phyloP scores from a whole-genome alignment of 1,284 basidiomycete genomes.

The Baeospora myosura region DNA sequence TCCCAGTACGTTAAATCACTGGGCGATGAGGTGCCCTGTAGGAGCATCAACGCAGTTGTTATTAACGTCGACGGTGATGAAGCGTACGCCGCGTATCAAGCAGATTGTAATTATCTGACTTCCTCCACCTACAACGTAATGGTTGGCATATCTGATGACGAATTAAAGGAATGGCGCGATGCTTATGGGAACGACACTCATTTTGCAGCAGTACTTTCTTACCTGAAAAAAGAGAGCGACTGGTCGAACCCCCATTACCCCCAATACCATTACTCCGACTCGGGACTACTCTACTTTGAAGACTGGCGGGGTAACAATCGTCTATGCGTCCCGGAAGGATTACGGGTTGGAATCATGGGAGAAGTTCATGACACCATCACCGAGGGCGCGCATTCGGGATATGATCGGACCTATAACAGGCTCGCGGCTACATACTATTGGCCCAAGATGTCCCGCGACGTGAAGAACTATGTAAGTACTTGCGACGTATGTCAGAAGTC shows the following conservation, averaged over 20 bases:
- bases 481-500: constrained; percentile 27
- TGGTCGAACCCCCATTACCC: constrained; percentile 7
- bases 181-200: background rate
- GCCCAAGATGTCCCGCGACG: constrained; percentile 16
- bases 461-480: constrained; percentile 15
- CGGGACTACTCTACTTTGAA: constrained; percentile 10
- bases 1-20: background rate
- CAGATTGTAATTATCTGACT: background rate
- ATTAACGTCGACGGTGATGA: background rate
- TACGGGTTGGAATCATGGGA: constrained; percentile 1
- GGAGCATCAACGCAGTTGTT: too few species aligned
- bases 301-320: constrained; percentile 11
- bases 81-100: background rate
- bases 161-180: constrained; percentile 4
- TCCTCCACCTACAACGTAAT: too few species aligned
- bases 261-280: constrained; percentile 12
- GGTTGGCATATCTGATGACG: background rate
- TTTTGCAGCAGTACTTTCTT: background rate
- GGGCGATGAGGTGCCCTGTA: too few species aligned
- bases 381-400: constrained; percentile 18
- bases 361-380: constrained; percentile 9
- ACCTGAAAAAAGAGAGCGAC: constrained; percentile 1
- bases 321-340: constrained; percentile 8
- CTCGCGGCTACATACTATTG: constrained; percentile 20
- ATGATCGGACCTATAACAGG: constrained; percentile 16